Evolutionary conservation across 371 early-diverging fungal species (phyloP).

Genomic region (Astathelohania contejeani): DNA sequence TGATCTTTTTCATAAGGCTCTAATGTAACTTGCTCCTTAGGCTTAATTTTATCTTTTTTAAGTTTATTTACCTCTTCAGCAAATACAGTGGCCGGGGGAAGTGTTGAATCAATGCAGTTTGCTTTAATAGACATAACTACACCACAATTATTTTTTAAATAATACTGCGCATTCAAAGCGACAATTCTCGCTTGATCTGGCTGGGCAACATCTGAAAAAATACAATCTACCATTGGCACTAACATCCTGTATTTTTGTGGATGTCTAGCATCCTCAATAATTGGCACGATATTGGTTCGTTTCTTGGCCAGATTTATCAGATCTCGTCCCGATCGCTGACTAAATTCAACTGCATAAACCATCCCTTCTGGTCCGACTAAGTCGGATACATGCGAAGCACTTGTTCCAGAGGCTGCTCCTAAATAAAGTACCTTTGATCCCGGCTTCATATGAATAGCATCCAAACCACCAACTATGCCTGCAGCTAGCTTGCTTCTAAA

Average conservation of each 20-base stretch:
- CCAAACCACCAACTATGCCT: constrained; percentile 93
- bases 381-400: constrained; percentile 98
- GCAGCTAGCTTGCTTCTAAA: constrained; percentile 98
- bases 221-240: constrained; percentile 94
- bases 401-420: constrained; percentile 92
- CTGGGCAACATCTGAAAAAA: constrained; percentile 99
- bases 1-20: constrained; percentile 99
- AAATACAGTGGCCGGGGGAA: constrained; percentile 88
- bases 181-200: constrained; percentile 99
- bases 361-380: constrained; percentile 75
- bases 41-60: constrained; percentile 89
- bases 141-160: constrained; percentile 87
- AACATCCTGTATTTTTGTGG: constrained; percentile 99
- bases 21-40: constrained; percentile 92
- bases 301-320: constrained; percentile 99
- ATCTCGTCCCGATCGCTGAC: constrained; percentile 97
- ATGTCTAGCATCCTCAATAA: constrained; percentile 98
- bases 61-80: constrained; percentile 97
- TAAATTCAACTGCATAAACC: constrained; percentile 99
- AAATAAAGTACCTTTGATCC: constrained; percentile 95
- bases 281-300: constrained; percentile 97
- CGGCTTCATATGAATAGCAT: constrained; percentile 82
- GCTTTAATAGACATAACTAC: constrained; percentile 99
- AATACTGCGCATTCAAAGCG: constrained; percentile 90
- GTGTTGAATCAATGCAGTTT: constrained; percentile 97